A percentile compares a stretch with the other conserved stretches of the same genome.
Evolutionary conservation across 306 rosid species (phyloP).

Genomic region (Alnus rubra): DNA sequence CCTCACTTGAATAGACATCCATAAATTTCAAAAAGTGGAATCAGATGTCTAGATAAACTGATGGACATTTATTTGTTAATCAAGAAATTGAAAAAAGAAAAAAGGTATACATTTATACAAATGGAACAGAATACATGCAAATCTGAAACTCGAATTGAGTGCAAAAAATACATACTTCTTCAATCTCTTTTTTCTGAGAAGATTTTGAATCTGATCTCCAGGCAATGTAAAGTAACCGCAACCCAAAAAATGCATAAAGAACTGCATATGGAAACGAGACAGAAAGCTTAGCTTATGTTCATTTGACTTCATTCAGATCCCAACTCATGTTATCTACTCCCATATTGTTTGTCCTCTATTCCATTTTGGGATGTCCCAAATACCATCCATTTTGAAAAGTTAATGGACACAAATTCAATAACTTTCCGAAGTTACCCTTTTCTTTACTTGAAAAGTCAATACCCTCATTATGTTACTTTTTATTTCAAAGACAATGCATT

Average conservation of each 20-base stretch:
- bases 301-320: constrained; percentile 6
- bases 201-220: constrained; percentile 95
- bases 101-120: constrained; percentile 10
- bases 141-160: not conserved
- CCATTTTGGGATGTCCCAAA: not conserved
- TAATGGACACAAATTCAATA: not conserved
- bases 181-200: constrained; percentile 97
- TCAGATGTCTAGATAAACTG: not conserved
- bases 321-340: not conserved
- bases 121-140: not conserved
- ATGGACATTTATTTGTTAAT: not conserved
- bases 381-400: not conserved
- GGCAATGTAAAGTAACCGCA: constrained; percentile 90
- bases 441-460: not conserved
- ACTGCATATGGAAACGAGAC: constrained; percentile 54
- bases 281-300: constrained; percentile 14
- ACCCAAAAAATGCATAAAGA: constrained; percentile 87
- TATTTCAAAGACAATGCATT: not conserved
- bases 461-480: not conserved
- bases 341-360: not conserved
- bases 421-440: not conserved
- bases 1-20: not conserved
- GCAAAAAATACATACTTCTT: constrained; percentile 60
- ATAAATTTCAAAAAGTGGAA: not conserved
- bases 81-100: not conserved